Conservation (phyloP, 2,329 filamentous ascomycete species). For the Colletotrichum graminicola region DNA sequence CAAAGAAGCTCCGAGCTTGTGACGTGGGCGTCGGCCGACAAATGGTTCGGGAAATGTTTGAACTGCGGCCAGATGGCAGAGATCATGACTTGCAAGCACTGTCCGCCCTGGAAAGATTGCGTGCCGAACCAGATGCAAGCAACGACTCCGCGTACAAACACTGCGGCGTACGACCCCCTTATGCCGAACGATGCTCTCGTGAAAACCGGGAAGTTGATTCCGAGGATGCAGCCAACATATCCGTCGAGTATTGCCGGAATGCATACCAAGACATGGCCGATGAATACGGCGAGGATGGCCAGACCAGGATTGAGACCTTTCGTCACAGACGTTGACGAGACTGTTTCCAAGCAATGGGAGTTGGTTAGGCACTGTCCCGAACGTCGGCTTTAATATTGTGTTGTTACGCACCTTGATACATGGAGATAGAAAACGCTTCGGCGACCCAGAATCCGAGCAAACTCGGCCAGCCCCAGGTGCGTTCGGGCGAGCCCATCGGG, state of each 20-base stretch:
- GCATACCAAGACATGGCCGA: constrained; percentile 42
- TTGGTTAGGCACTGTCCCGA: not conserved
- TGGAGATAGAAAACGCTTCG: constrained; percentile 43
- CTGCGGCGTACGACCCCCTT: constrained; percentile 47
- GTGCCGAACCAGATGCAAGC: constrained; percentile 55
- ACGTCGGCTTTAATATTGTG: not conserved
- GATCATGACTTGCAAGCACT: constrained; percentile 50
- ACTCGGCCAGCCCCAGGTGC: constrained; percentile 43
- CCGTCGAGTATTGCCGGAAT: constrained; percentile 42
- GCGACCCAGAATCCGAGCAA: constrained; percentile 43
- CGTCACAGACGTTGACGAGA: constrained; percentile 32
- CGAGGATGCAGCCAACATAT: constrained; percentile 46
- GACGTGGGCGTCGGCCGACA: constrained; percentile 54
- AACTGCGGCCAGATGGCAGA: constrained; percentile 57
- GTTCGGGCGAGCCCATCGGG: constrained; percentile 39
- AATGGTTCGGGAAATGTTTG: constrained; percentile 55
- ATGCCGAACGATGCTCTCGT: constrained; percentile 49
- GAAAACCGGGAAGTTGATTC: constrained; percentile 49
- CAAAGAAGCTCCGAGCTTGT: constrained; percentile 43
- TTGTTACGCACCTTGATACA: constrained; percentile 35
- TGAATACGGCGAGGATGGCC: constrained; percentile 43
- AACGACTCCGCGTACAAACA: constrained; percentile 52
- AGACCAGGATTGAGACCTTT: constrained; percentile 43
- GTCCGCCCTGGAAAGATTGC: constrained; percentile 49
- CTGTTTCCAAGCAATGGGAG: not conserved